Conservation (phyloP, 352 stramenopile genomes). For the Globisporangium ultimum region DNA sequence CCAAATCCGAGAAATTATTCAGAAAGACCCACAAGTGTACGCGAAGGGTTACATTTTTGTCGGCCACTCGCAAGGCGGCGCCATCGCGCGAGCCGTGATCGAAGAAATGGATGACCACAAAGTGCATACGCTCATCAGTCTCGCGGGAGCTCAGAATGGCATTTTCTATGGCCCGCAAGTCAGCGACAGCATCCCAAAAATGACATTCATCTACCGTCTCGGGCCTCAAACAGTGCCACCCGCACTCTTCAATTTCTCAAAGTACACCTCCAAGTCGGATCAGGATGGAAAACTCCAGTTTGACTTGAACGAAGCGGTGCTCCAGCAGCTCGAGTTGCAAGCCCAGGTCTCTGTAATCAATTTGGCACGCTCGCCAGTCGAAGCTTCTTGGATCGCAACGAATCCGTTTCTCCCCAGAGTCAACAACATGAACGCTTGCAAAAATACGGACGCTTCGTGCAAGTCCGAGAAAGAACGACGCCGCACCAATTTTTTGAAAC, state of each 20-base stretch:
- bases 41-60: conserved; percentile 46
- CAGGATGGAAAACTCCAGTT: conserved; percentile 29
- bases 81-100: conserved; percentile 36
- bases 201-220: conserved; percentile 30
- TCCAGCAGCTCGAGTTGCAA: conserved; percentile 25
- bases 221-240: conserved; percentile 22
- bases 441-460: conserved; percentile 6
- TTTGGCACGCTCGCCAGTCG: conserved; percentile 27
- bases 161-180: conserved; percentile 47
- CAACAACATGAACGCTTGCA: conserved; percentile 30
- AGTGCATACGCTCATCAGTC: conserved; percentile 36
- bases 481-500: conserved; percentile 38
- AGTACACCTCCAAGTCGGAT: conserved; percentile 15
- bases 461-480: conserved; percentile 16
- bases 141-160: conserved; percentile 45
- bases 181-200: conserved; percentile 23
- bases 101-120: conserved; percentile 61
- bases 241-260: conserved; percentile 30
- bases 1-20: conserved; percentile 33
- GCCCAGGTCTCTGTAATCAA: conserved; percentile 36
- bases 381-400: conserved; percentile 19
- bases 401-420: conserved; percentile 33
- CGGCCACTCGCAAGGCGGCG: conserved; percentile 40
- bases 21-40: conserved; percentile 28
- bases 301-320: conserved; percentile 29